Evolutionary conservation across 495 filamentous ascomycete species (phyloP).

Genomic region (Xylaria flabelliformis): DNA sequence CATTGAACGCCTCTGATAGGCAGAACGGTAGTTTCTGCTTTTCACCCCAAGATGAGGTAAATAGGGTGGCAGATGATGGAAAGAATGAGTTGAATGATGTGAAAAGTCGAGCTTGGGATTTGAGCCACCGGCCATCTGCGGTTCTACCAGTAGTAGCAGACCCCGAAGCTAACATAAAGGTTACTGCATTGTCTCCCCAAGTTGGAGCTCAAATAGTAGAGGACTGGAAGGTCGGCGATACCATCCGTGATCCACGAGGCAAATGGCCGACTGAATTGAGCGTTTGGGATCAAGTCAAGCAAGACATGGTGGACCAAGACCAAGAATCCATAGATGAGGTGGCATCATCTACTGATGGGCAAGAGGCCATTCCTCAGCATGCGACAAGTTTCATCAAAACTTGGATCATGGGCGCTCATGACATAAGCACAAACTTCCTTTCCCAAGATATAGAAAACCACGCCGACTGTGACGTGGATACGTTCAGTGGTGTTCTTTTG

Average conservation of each 20-base stretch:
- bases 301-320: conserved; percentile 1
- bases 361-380: not conserved
- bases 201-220: not conserved
- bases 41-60: not conserved
- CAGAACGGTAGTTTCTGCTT: not conserved
- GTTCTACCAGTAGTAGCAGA: not conserved
- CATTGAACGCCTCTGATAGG: not conserved
- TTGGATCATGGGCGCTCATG: conserved; percentile 25
- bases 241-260: not conserved
- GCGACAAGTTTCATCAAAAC: not conserved
- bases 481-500: conserved; percentile 39
- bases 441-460: conserved; percentile 27
- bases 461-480: conserved; percentile 41
- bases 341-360: not conserved
- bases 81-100: not conserved
- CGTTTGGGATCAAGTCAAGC: not conserved
- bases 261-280: not conserved
- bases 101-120: not conserved
- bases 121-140: not conserved
- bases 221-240: not conserved
- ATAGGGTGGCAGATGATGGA: not conserved
- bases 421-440: conserved; percentile 27
- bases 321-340: not conserved
- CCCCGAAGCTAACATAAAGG: not conserved
- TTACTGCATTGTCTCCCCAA: too few species aligned